Conservation (phyloP, 1,284 basidiomycete genomes). For the Cutaneotrichosporon cutaneum region DNA sequence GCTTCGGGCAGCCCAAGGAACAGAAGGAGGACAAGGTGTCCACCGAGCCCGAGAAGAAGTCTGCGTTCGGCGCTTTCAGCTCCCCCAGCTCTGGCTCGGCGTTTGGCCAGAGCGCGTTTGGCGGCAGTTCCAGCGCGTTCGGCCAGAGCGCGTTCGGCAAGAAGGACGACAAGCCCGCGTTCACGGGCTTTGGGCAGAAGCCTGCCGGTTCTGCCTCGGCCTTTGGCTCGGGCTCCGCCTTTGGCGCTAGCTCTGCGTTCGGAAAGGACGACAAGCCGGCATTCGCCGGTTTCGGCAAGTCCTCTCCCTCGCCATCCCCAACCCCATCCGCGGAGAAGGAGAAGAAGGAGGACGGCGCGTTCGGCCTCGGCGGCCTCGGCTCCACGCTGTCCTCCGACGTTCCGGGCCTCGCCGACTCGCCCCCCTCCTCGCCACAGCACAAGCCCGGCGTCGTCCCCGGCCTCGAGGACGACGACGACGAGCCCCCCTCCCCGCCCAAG, state of each 20-base stretch:
- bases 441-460: constrained; percentile 19
- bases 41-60: background rate
- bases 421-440: constrained; percentile 33
- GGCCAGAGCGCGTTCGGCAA: constrained; percentile 15
- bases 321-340: constrained; percentile 1
- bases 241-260: constrained; percentile 10
- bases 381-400: constrained; percentile 31
- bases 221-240: constrained; percentile 18
- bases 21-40: background rate
- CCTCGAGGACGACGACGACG: constrained; percentile 21
- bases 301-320: background rate
- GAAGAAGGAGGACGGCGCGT: constrained; percentile 28
- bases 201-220: constrained; percentile 1
- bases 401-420: constrained; percentile 38
- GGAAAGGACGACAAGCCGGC: constrained; percentile 5
- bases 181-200: constrained; percentile 23
- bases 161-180: constrained; percentile 8
- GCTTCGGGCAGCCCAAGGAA: constrained; percentile 21
- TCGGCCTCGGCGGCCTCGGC: constrained; percentile 42
- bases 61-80: constrained; percentile 17
- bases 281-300: background rate
- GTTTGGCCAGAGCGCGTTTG: constrained; percentile 24
- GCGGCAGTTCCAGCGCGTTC: background rate
- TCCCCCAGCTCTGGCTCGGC: constrained; percentile 7
- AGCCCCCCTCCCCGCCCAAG: constrained; percentile 21